A percentile compares a stretch with the other conserved stretches of the same genome.
Conservation (phyloP, 2,329 filamentous ascomycete genomes). For the Aspergillus fructus region DNA sequence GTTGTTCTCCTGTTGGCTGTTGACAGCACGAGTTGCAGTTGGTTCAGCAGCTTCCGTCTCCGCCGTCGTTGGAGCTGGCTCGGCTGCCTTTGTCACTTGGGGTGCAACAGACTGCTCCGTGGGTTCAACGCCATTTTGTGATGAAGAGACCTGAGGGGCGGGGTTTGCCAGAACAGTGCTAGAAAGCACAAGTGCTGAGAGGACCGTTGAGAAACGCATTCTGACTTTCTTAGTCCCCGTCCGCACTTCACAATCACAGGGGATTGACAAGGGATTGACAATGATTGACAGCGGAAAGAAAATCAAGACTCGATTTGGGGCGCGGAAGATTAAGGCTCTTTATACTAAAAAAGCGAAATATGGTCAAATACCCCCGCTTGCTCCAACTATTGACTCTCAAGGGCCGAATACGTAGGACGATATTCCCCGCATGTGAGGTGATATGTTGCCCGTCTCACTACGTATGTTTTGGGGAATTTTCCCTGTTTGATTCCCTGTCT, state of each 20-base stretch:
- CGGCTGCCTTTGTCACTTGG: slow-evolving; percentile 8
- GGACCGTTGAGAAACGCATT: slow-evolving; percentile 24
- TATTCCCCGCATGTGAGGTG: slow-evolving; percentile 22
- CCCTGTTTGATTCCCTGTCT: slow-evolving; percentile 2
- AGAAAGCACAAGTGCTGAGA: slow-evolving; percentile 24
- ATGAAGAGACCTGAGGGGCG: slow-evolving; percentile 15
- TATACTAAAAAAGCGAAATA: slow-evolving; percentile 17
- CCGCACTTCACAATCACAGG: slow-evolving; percentile 17
- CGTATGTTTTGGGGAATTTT: neutral
- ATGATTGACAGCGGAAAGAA: slow-evolving; percentile 16
- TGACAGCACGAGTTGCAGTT: neutral
- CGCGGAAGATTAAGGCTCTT: slow-evolving; percentile 10
- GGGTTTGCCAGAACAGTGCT: slow-evolving; percentile 23
- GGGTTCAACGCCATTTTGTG: slow-evolving; percentile 12
- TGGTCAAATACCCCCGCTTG: slow-evolving; percentile 10
- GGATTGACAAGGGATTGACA: slow-evolving; percentile 8
- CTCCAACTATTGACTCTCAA: slow-evolving; percentile 5
- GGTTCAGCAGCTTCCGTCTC: slow-evolving; percentile 9
- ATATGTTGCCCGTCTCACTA: slow-evolving; percentile 7
- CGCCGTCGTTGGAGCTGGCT: neutral
- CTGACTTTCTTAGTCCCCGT: slow-evolving; percentile 16
- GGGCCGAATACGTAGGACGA: slow-evolving; percentile 14
- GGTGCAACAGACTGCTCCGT: slow-evolving; percentile 15
- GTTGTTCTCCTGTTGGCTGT: neutral
- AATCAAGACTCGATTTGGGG: slow-evolving; percentile 9